Conservation (phyloP, 108 stramenopile genomes). For the Discostella stelligeroides region DNA sequence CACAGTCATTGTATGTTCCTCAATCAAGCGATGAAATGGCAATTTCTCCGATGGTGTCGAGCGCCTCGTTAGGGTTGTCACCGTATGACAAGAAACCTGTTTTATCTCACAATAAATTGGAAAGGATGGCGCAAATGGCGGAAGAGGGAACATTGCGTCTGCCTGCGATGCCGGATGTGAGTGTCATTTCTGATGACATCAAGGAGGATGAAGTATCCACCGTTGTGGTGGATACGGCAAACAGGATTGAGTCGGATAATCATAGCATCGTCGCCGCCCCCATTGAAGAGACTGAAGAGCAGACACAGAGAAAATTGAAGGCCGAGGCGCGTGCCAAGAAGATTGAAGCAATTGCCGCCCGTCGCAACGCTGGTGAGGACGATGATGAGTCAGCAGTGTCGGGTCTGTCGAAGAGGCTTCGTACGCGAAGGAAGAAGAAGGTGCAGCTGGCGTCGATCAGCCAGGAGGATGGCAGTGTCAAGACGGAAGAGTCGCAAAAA, state of each 20-base stretch:
- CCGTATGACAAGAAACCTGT: not conserved
- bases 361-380: constrained; percentile 16
- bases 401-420: constrained; percentile 7
- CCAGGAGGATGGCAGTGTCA: constrained; percentile 11
- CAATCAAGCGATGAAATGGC: not conserved
- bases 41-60: constrained; percentile 6
- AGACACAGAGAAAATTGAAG: constrained; percentile 7
- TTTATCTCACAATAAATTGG: constrained; percentile 8
- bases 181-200: not conserved
- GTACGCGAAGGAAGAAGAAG: constrained; percentile 23
- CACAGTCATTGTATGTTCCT: constrained; percentile 25
- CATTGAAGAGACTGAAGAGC: constrained; percentile 6
- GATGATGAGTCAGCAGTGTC: constrained; percentile 11
- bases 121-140: constrained; percentile 23
- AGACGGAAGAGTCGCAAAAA: constrained; percentile 6
- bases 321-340: constrained; percentile 7
- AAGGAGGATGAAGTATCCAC: constrained; percentile 9
- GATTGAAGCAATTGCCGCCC: constrained; percentile 15
- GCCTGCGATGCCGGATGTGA: constrained; percentile 16
- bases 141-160: constrained; percentile 25
- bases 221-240: constrained; percentile 9
- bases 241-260: not conserved
- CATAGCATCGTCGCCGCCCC: not conserved
- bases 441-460: not conserved
- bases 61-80: not conserved